Base-by-base conservation (phyloP, 2,329 filamentous ascomycete species). In the Ascochyta viciae-villosae region DNA sequence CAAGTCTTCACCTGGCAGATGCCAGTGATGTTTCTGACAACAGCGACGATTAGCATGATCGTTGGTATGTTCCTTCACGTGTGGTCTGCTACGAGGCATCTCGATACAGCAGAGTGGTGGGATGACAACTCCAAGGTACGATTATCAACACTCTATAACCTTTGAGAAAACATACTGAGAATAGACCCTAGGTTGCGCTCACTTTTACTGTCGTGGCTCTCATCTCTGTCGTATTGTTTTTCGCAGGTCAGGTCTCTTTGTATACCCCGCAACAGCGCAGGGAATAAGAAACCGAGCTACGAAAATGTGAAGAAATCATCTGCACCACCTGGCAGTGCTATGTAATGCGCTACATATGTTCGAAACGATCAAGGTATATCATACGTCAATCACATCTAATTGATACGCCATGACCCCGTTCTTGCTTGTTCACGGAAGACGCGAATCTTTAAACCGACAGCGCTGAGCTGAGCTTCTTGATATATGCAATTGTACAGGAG, bases 1-100 rank as follows among this genome's bases (percentile, higher is more conserved):
- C 74, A 75, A 26, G 58, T 76, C 27, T 70, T 71, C 43, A 72
- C 71, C 0, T 77, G 75, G 75, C 75, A 77, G 52, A 69, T 77
- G 62, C 70, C 73, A 0, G 73, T 74, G 0, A 70, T 74, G 61
- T 76, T 76, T 39, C 53, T 77, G 24, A 72, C 73, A 0, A 64
- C 63, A 4, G 67, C 71, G 6, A 72, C 72, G 4, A 44, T 77
- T 1, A 71, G 66, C n/a, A 76, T 77, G 75, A 67, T 77, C 23
- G 46, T 68, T 7, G 75, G 75, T 2, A 73, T 77, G 71, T 76
- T 73, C 31, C 43, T 75, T n/a, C 69, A 76, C 54, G 70, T 76
- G 12, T 77, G 75, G 75, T 67, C 61, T 22, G 73, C 74, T 7
- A 72, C 71, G 13, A 58, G 58, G 19, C 60, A 67, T 16, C 46